Conservation (phyloP, 345 rosid genomes). For the Crucihimalaya himalaica region DNA sequence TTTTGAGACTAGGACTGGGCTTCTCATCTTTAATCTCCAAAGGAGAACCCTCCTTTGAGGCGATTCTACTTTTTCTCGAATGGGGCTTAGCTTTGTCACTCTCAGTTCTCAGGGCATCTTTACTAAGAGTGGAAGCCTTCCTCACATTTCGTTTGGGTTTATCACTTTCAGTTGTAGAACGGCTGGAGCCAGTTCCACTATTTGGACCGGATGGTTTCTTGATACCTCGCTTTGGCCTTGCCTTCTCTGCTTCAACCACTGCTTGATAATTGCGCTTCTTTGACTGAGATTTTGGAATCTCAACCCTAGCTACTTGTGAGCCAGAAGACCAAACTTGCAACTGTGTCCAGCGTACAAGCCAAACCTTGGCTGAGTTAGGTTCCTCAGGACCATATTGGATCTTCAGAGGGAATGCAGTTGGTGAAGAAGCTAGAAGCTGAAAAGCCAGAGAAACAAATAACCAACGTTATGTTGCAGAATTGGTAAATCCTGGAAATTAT, state of each 20-base stretch:
- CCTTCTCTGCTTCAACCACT: constrained; percentile 42
- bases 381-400: constrained; percentile 59
- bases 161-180: constrained; percentile 38
- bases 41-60: constrained; percentile 45
- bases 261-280: constrained; percentile 43
- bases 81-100: constrained; percentile 51
- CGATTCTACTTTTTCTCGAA: constrained; percentile 47
- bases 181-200: constrained; percentile 47
- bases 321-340: constrained; percentile 57
- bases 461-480: constrained; percentile 6
- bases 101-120: constrained; percentile 48
- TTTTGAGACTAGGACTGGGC: constrained; percentile 43
- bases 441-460: constrained; percentile 29
- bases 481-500: neutral
- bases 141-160: constrained; percentile 55
- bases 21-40: constrained; percentile 49
- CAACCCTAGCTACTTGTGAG: constrained; percentile 44
- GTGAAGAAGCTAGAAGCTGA: constrained; percentile 68
- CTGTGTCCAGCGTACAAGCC: constrained; percentile 84
- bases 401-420: constrained; percentile 47
- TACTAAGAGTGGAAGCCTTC: constrained; percentile 48
- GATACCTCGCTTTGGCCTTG: constrained; percentile 49
- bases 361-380: constrained; percentile 61
- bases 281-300: constrained; percentile 38
- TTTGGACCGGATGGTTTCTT: constrained; percentile 47